A percentile compares a stretch with the other conserved stretches of the same genome.
These are phyloP conservation scores for Agrocybe chaxingu DNA, from an alignment of 768 basidiomycete species.

Conservation along the genomic window DNA sequence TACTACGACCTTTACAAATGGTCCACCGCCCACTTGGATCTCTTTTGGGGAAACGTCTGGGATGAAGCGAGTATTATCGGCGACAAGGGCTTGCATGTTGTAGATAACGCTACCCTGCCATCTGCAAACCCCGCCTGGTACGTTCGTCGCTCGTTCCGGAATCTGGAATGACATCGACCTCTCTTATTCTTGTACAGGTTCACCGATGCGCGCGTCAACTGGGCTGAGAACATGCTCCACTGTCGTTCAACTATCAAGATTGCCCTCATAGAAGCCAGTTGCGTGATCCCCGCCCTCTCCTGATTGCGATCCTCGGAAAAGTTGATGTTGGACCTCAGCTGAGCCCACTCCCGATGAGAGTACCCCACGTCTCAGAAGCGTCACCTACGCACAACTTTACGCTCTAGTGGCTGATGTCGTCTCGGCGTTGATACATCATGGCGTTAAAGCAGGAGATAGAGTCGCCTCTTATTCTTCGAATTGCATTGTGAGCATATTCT, in stretches of 20 bases:
- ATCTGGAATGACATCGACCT: slow-evolving; percentile 5
- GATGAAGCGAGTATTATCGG: slow-evolving; percentile 62
- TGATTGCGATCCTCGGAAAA: slow-evolving; percentile 7
- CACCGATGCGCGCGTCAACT: slow-evolving; percentile 61
- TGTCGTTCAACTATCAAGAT: slow-evolving; percentile 53
- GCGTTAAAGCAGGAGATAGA: slow-evolving; percentile 62
- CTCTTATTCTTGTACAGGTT: slow-evolving; percentile 34
- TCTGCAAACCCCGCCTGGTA: slow-evolving; percentile 69
- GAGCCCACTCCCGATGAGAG: slow-evolving; percentile 56
- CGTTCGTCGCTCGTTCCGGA: slow-evolving; percentile 9
- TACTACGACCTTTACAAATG: slow-evolving; percentile 68
- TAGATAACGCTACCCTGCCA: slow-evolving; percentile 52
- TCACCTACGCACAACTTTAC: slow-evolving; percentile 61
- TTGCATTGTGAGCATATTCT: slow-evolving; percentile 54
- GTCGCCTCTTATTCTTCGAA: slow-evolving; percentile 79
- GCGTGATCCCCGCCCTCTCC: slow-evolving; percentile 25
- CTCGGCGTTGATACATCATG: slow-evolving; percentile 51
- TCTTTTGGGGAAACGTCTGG: slow-evolving; percentile 77
- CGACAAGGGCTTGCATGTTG: slow-evolving; percentile 55
- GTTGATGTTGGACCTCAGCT: slow-evolving; percentile 33
- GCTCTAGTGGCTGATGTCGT: slow-evolving; percentile 51
- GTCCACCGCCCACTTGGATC: slow-evolving; percentile 57
- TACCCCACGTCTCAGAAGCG: slow-evolving; percentile 37
- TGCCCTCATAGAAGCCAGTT: slow-evolving; percentile 71
- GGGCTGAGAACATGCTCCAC: slow-evolving; percentile 78